Conservation (phyloP, 1,284 basidiomycete genomes). For the Mycosarcoma maydis region DNA sequence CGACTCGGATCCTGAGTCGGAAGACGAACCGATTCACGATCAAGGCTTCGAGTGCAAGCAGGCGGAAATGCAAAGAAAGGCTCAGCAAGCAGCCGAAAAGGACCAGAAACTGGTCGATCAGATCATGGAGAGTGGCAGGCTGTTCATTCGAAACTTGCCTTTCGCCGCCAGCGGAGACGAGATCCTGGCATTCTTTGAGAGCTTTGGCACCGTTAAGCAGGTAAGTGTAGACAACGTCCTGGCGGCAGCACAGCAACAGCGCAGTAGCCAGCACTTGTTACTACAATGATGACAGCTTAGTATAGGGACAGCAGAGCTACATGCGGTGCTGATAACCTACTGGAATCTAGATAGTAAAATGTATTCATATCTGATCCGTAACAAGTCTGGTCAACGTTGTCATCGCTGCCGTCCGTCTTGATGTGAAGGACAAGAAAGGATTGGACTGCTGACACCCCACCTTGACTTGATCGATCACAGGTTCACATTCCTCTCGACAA, state of each 20-base stretch:
- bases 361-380: slow-evolving; percentile 36
- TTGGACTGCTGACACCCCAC: slow-evolving; percentile 14
- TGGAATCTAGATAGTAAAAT: slow-evolving; percentile 66
- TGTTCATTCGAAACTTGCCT: slow-evolving; percentile 91
- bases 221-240: slow-evolving; percentile 55
- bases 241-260: not conserved
- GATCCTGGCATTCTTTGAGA: slow-evolving; percentile 75
- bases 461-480: slow-evolving; percentile 68
- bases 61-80: slow-evolving; percentile 33
- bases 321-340: slow-evolving; percentile 56
- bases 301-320: slow-evolving; percentile 66
- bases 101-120: slow-evolving; percentile 69
- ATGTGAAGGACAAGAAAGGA: too few species aligned
- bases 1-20: slow-evolving; percentile 25
- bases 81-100: slow-evolving; percentile 43
- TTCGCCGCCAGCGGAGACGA: slow-evolving; percentile 84
- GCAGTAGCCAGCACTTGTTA: not conserved
- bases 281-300: slow-evolving; percentile 57
- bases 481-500: slow-evolving; percentile 83
- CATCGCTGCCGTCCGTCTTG: not conserved
- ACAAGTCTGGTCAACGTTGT: slow-evolving; percentile 10
- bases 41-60: slow-evolving; percentile 29
- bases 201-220: slow-evolving; percentile 76
- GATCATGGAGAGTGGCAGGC: slow-evolving; percentile 80
- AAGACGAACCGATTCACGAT: slow-evolving; percentile 31